phyloP scores from a whole-genome alignment of 2,329 filamentous ascomycete genomes.

The Gnomoniopsis smithogilvyi region DNA sequence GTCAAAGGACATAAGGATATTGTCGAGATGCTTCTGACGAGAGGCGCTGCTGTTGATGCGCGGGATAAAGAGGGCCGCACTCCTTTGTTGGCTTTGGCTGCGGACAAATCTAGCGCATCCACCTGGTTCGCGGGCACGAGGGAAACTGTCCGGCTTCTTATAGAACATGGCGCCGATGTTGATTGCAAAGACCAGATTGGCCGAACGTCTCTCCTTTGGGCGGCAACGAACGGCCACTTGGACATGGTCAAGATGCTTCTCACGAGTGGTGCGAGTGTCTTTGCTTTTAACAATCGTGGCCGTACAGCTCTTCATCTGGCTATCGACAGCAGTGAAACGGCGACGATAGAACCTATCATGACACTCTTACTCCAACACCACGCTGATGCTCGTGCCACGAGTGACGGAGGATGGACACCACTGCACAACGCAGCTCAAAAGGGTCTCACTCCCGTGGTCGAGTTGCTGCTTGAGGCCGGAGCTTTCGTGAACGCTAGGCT shows the following conservation, averaged over 20 bases:
- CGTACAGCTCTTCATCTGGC: slow-evolving; percentile 49
- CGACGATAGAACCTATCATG: slow-evolving; percentile 30
- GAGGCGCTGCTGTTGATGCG: slow-evolving; percentile 31
- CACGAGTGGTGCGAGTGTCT: slow-evolving; percentile 34
- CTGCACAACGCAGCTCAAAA: slow-evolving; percentile 39
- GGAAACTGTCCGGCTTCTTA: slow-evolving; percentile 34
- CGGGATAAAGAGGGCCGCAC: slow-evolving; percentile 35
- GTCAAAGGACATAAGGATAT: slow-evolving; percentile 32
- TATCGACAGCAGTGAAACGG: slow-evolving; percentile 36
- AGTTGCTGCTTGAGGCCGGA: slow-evolving; percentile 37
- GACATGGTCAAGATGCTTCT: slow-evolving; percentile 35
- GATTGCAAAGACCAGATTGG: slow-evolving; percentile 44
- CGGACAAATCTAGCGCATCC: slow-evolving; percentile 31
- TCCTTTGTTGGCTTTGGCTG: slow-evolving; percentile 33
- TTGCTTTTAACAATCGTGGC: slow-evolving; percentile 39
- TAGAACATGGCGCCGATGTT: slow-evolving; percentile 28
- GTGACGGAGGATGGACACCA: slow-evolving; percentile 38
- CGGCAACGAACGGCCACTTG: slow-evolving; percentile 53
- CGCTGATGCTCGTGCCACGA: slow-evolving; percentile 30
- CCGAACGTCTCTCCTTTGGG: slow-evolving; percentile 55
- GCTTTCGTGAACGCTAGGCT: slow-evolving; percentile 44
- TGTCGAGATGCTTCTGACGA: slow-evolving; percentile 28
- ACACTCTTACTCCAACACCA: slow-evolving; percentile 31
- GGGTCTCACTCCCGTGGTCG: slow-evolving; percentile 30
- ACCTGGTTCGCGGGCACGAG: slow-evolving; percentile 36